Evolutionary conservation across 2,329 filamentous ascomycete genomes (phyloP).

Genomic region (Fusarium heterosporum): DNA sequence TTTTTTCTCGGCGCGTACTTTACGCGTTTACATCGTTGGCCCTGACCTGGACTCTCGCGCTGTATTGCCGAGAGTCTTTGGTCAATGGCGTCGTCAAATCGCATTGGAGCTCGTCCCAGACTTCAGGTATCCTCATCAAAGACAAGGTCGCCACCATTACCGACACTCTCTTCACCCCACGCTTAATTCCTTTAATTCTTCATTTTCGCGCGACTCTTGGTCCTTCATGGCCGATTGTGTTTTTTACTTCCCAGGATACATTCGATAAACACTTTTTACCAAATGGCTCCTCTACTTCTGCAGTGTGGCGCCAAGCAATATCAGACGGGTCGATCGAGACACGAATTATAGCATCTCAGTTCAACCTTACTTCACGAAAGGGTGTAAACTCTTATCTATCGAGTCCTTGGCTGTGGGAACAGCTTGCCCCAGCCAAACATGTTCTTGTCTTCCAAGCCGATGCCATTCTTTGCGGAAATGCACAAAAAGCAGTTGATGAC

Average conservation of each 20-base stretch:
- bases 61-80: background rate
- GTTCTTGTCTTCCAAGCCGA: constrained; percentile 23
- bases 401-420: constrained; percentile 13
- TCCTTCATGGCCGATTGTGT: constrained; percentile 18
- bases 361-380: background rate
- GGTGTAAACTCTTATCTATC: constrained; percentile 10
- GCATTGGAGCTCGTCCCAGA: background rate
- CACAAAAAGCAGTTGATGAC: constrained; percentile 7
- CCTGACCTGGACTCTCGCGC: background rate
- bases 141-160: constrained; percentile 20
- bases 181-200: constrained; percentile 15
- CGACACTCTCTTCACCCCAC: constrained; percentile 16
- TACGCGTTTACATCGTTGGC: background rate
- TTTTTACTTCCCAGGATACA: constrained; percentile 4
- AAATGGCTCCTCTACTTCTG: background rate
- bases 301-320: background rate
- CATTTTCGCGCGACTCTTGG: constrained; percentile 15
- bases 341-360: background rate
- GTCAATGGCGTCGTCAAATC: background rate
- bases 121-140: background rate
- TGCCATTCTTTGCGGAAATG: constrained; percentile 19
- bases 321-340: background rate
- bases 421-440: constrained; percentile 20
- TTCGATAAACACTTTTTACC: background rate
- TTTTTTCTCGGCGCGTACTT: background rate